Evolutionary conservation across 768 basidiomycete species (phyloP).

Genomic region (Antrodiella citrinella): DNA sequence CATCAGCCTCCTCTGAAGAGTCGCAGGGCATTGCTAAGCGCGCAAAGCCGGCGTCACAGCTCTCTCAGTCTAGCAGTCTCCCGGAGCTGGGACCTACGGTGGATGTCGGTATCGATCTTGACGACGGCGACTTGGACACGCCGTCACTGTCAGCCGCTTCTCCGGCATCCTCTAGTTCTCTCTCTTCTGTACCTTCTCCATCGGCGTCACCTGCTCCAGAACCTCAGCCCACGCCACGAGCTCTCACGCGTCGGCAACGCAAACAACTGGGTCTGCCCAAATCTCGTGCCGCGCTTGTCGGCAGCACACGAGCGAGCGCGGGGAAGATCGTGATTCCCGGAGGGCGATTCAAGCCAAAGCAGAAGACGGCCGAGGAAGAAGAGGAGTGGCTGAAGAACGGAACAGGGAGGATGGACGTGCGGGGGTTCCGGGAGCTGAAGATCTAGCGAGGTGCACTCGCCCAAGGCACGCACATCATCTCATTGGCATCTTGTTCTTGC

Average conservation of each 20-base stretch:
- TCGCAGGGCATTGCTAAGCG: slow-evolving; percentile 25
- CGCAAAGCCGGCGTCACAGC: slow-evolving; percentile 17
- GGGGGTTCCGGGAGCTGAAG: slow-evolving; percentile 72
- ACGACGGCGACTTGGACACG: slow-evolving; percentile 24
- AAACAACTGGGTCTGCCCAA: slow-evolving; percentile 66
- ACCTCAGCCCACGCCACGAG: slow-evolving; percentile 21
- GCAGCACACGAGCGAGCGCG: slow-evolving; percentile 23
- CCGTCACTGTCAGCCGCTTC: slow-evolving; percentile 16
- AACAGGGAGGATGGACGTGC: slow-evolving; percentile 63
- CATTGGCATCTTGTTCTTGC: neutral
- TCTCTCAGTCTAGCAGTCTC: slow-evolving; percentile 8
- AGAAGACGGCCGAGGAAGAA: slow-evolving; percentile 25
- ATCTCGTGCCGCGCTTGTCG: slow-evolving; percentile 27
- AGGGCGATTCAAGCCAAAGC: slow-evolving; percentile 31
- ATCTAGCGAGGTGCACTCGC: slow-evolving; percentile 31
- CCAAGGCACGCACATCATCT: neutral
- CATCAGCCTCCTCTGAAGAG: slow-evolving; percentile 32
- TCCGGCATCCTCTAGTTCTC: slow-evolving; percentile 27
- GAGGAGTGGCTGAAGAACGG: slow-evolving; percentile 62
- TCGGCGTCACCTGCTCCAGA: slow-evolving; percentile 21
- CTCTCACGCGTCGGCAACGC: slow-evolving; percentile 57
- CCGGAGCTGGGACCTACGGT: slow-evolving; percentile 2
- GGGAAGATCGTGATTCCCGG: slow-evolving; percentile 62
- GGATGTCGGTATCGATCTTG: slow-evolving; percentile 22
- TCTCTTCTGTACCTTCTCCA: slow-evolving; percentile 30